Evolutionary conservation across 179 eudicot genomes (phyloP).

Genomic region (Vitellaria paradoxa): DNA sequence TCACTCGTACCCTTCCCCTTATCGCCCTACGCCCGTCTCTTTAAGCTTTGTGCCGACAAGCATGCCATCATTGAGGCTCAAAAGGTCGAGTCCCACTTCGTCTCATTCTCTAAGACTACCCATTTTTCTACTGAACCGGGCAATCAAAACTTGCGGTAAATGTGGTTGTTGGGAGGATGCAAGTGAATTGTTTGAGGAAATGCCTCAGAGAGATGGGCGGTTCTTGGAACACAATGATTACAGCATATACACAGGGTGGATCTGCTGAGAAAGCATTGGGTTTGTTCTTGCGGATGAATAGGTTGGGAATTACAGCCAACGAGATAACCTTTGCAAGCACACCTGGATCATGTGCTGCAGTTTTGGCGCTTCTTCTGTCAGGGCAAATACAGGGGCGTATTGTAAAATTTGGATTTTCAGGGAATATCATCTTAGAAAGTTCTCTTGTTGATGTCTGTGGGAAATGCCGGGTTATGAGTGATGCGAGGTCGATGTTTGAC

Average conservation of each 20-base stretch:
- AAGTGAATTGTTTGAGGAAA: constrained; percentile 68
- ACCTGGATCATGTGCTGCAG: constrained; percentile 49
- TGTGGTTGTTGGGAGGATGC: constrained; percentile 67
- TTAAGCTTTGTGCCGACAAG: constrained; percentile 43
- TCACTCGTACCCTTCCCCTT: constrained; percentile 48
- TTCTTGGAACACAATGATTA: constrained; percentile 70
- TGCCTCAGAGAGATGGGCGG: constrained; percentile 83
- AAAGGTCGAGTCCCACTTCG: constrained; percentile 65
- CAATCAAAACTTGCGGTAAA: constrained; percentile 55
- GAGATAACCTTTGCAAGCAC: constrained; percentile 66
- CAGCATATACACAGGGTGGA: constrained; percentile 44
- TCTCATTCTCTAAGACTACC: constrained; percentile 58
- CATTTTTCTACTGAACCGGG: constrained; percentile 60
- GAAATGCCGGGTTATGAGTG: constrained; percentile 55
- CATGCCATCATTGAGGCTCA: constrained; percentile 60
- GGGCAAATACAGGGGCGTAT: constrained; percentile 59
- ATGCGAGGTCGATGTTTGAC: constrained; percentile 67
- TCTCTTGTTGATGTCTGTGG: constrained; percentile 74
- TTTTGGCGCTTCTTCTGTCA: constrained; percentile 35
- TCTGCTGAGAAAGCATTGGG: constrained; percentile 30
- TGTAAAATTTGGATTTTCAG: constrained; percentile 42
- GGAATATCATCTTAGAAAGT: constrained; percentile 67
- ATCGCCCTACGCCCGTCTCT: constrained; percentile 53
- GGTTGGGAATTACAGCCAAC: constrained; percentile 30
- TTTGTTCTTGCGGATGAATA: constrained; percentile 48